Evolutionary conservation across 768 basidiomycete genomes (phyloP).

Genomic region (Trametes cinnabarina): DNA sequence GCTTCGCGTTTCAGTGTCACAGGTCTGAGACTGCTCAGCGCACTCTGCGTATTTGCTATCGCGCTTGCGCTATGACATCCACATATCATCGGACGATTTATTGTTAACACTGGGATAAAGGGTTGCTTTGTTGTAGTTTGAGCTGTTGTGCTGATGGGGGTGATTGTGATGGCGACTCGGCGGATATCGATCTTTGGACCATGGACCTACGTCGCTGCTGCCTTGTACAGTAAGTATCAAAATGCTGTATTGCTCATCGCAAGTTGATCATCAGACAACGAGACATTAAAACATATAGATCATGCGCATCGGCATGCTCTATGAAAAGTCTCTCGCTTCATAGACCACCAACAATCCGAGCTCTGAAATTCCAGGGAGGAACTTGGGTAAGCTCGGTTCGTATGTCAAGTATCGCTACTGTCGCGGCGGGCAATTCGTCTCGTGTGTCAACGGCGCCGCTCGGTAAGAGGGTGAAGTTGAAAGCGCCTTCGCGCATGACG

Average conservation of each 20-base stretch:
- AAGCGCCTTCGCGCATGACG: neutral
- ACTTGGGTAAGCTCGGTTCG: neutral
- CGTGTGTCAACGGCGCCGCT: too few species aligned
- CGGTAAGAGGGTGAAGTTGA: neutral
- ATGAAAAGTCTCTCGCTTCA: neutral
- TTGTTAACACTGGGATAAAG: neutral
- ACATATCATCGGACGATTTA: neutral
- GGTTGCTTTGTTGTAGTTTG: neutral
- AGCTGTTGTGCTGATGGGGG: neutral
- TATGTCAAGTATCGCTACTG: neutral
- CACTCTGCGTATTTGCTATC: neutral
- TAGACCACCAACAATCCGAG: neutral
- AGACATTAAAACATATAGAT: too few species aligned
- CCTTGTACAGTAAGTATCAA: neutral
- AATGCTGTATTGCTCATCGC: neutral
- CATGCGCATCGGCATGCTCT: neutral
- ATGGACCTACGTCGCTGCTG: neutral
- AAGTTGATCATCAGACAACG: too few species aligned
- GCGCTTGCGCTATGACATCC: neutral
- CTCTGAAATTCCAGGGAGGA: neutral
- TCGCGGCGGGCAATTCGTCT: neutral
- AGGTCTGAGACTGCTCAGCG: neutral
- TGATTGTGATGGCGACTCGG: neutral
- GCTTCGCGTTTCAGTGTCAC: neutral
- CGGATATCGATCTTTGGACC: neutral